These are phyloP conservation scores for Aureobasidium sp. DNA, from an alignment of 2,329 filamentous ascomycete genomes.

Conservation along the genomic window DNA sequence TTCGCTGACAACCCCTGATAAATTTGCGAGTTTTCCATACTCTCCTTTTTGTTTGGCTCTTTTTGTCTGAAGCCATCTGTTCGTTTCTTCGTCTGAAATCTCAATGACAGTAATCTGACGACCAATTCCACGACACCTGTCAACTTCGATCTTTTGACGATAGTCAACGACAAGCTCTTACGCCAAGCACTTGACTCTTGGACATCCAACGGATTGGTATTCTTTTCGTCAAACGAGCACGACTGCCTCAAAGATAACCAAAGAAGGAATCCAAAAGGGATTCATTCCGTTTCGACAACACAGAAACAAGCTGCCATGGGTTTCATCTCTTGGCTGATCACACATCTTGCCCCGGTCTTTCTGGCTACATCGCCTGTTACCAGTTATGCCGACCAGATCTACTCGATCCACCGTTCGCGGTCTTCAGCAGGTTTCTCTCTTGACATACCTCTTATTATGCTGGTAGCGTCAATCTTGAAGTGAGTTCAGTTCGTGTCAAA, in stretches of 20 bases:
- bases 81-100: not conserved
- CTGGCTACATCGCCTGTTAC: slow-evolving; percentile 55
- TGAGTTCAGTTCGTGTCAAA: slow-evolving; percentile 23
- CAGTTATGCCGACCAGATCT: slow-evolving; percentile 59
- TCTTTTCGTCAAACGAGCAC: not conserved
- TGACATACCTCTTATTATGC: slow-evolving; percentile 60
- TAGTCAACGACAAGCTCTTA: not conserved
- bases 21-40: not conserved
- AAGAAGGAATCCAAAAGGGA: not conserved
- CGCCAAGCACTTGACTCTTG: slow-evolving; percentile 6
- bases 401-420: slow-evolving; percentile 52
- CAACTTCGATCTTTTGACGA: not conserved
- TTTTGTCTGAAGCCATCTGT: not conserved
- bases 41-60: not conserved
- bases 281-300: too few species aligned
- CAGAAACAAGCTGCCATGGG: not conserved
- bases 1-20: slow-evolving; percentile 5
- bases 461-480: slow-evolving; percentile 56
- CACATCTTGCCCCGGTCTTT: slow-evolving; percentile 30
- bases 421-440: slow-evolving; percentile 57
- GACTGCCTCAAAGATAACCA: not conserved
- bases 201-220: not conserved
- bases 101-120: not conserved
- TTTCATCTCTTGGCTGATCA: slow-evolving; percentile 25
- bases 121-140: not conserved